Base-by-base conservation (phyloP, 2,329 filamentous ascomycete genomes). In the Alternaria sp. region DNA sequence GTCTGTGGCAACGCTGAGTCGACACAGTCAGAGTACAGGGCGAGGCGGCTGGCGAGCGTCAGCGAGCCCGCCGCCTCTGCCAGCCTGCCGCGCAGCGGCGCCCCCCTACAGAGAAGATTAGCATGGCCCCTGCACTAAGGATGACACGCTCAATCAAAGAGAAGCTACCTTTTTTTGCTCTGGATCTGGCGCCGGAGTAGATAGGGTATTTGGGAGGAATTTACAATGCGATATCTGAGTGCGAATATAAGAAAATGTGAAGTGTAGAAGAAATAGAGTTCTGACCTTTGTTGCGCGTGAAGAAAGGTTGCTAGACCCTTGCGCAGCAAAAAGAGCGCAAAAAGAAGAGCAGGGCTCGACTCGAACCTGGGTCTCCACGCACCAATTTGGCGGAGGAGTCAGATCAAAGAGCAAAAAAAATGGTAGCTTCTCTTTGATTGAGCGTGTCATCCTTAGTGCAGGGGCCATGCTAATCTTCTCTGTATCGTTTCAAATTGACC, bases 401-500 rank as follows among this genome's bases (percentile, higher is more conserved):
- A 51, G 18, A 51, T 21, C 12, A 15, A 21, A 51, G 47, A 33
- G 47, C 47, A 72, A 73, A 76, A 76, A 75, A 76, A 77, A 76
- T 75, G 73, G 75, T 75, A 72, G 74, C 75, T 75, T 75, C 71
- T 77, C 73, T 76, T 76, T 78, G 70, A 74, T 74, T 70, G 64
- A 67, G 76, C 75, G 74, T 94, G 91, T 94, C 92, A 95, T 94
- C 92, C 92, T 95, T 95, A 94, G 92, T 89, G 87, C 87, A 89
- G 87, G 87, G 82, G 82, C 82, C 82, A 85, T 85, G 75, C 75
- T 78, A 78, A 78, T 77, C 75, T 77, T 78, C 75, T 78, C 75
- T 77, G 74, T 78, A 77, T 78, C 64, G 69, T 73, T 74, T 74
- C 69, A 71, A 73, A 72, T 71, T 73, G 71, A 74, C 67, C 67